Evolutionary conservation across 75 land plant genomes (phyloP), one percentile per base, ranked within the genome.

Genomic region (Sequoiadendron giganteum): DNA sequence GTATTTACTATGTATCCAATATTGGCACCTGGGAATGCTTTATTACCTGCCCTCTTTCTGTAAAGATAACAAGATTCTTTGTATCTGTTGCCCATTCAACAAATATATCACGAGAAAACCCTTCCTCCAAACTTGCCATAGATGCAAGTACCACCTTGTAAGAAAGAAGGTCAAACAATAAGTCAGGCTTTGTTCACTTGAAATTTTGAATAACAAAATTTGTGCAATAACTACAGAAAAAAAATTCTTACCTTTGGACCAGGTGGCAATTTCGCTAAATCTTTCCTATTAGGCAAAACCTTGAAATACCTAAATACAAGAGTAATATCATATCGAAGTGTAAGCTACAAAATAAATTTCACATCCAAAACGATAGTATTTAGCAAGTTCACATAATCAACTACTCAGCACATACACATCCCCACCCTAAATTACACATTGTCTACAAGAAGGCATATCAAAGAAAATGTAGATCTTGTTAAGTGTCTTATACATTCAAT

Each of bases 101-200:
- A 91, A 97, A 97, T 68, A 97, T 92, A 70, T 97, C 98, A 88
- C 95, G 95, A 78, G 99, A 96, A 88, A 94, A 97, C 1, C 99
- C 99, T 34, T 91, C 92, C 89, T 97, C 99, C 91, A 97, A 93
- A 90, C 99, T 97, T 28, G 97, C 98, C 98, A 96, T 96, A 13
- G 99, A 97, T 90, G 99, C 94, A 87, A 97, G 91, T 85, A 97
- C 97, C 84, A 97, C 94, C 99, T 97, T 87, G 39, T 81, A 52
- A 87, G 21, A 80, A 85, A 88, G 43, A 86, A 83, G 34, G 85
- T 45, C n/a, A 88, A 58, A 75, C 10, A 28, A 43, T 13, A 55
- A 75, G 39, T 90, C 5, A 90, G 58, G 72, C n/a, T 21, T 9
- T 77, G 3, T 76, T 43, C 7, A 30, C 43, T n/a, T 7, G 84